Conservation (phyloP, 768 basidiomycete species). For the Mycena crocata region DNA sequence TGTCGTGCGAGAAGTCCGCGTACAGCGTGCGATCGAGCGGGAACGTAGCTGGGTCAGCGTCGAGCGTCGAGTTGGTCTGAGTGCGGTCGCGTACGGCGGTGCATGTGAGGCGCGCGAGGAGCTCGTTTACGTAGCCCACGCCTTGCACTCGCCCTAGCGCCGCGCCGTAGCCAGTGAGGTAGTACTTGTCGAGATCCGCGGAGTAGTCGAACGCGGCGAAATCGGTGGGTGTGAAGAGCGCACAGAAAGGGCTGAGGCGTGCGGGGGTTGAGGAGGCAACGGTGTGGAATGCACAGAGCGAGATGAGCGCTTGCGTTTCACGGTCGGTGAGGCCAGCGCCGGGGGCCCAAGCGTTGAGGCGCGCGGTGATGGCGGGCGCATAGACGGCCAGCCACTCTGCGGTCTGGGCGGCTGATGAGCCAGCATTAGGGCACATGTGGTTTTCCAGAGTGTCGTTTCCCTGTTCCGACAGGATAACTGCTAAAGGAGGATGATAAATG, state of each 20-base stretch:
- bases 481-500: conserved; percentile 58
- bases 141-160: conserved; percentile 82
- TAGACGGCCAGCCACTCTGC: conserved; percentile 68
- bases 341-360: conserved; percentile 70
- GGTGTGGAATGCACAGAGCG: conserved; percentile 87
- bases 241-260: conserved; percentile 73
- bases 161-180: conserved; percentile 80
- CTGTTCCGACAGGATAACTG: conserved; percentile 69
- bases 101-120: conserved; percentile 83
- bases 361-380: conserved; percentile 63
- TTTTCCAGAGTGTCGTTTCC: conserved; percentile 78
- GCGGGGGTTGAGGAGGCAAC: conserved; percentile 44
- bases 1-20: conserved; percentile 89
- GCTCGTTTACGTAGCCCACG: conserved; percentile 89
- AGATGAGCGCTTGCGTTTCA: conserved; percentile 72
- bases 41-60: conserved; percentile 72
- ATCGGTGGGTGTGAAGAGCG: conserved; percentile 72
- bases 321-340: conserved; percentile 66
- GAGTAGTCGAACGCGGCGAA: conserved; percentile 77
- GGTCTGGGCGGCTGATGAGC: conserved; percentile 56
- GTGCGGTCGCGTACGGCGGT: conserved; percentile 74
- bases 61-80: conserved; percentile 82
- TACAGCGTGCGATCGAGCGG: conserved; percentile 75
- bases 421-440: conserved; percentile 70
- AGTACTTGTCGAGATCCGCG: conserved; percentile 82